phyloP scores from a whole-genome alignment of 352 stramenopile genomes.

The Phytophthora pinifolia region DNA sequence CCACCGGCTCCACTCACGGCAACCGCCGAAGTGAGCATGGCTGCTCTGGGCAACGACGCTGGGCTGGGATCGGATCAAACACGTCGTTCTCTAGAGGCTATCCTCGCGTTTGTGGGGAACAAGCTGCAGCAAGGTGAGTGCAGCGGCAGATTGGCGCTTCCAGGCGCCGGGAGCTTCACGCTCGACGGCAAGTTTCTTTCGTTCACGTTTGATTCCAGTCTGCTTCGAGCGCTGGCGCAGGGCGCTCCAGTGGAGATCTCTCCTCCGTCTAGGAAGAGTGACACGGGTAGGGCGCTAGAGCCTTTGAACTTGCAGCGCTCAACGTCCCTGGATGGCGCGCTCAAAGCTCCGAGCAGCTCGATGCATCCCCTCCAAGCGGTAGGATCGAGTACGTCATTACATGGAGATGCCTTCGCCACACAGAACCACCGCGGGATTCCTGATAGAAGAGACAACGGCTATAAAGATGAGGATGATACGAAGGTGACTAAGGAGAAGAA shows the following conservation, averaged over 20 bases:
- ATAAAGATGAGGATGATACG: not conserved
- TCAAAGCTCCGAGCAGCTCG: constrained; percentile 4
- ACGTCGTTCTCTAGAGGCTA: constrained; percentile 40
- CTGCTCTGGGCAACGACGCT: constrained; percentile 40
- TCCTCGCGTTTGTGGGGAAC: constrained; percentile 41
- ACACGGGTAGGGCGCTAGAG: not conserved
- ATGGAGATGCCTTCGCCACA: not conserved
- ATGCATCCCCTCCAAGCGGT: constrained; percentile 10
- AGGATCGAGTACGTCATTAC: not conserved
- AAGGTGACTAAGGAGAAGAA: constrained; percentile 9
- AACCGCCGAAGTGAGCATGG: constrained; percentile 47
- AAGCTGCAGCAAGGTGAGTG: constrained; percentile 35
- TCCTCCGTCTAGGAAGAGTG: constrained; percentile 13
- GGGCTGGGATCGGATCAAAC: constrained; percentile 48
- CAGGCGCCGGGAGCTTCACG: constrained; percentile 38
- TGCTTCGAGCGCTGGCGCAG: constrained; percentile 27
- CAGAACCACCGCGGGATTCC: not conserved
- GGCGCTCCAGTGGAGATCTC: constrained; percentile 12
- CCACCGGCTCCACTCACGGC: constrained; percentile 46
- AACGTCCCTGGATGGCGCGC: constrained; percentile 16
- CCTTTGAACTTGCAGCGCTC: constrained; percentile 19
- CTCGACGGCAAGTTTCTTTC: constrained; percentile 45
- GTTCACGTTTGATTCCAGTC: constrained; percentile 46
- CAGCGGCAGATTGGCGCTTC: constrained; percentile 31
- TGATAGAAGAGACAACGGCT: constrained; percentile 5